phyloP scores from a whole-genome alignment of 768 basidiomycete genomes.

The Pleurotus eryngii region DNA sequence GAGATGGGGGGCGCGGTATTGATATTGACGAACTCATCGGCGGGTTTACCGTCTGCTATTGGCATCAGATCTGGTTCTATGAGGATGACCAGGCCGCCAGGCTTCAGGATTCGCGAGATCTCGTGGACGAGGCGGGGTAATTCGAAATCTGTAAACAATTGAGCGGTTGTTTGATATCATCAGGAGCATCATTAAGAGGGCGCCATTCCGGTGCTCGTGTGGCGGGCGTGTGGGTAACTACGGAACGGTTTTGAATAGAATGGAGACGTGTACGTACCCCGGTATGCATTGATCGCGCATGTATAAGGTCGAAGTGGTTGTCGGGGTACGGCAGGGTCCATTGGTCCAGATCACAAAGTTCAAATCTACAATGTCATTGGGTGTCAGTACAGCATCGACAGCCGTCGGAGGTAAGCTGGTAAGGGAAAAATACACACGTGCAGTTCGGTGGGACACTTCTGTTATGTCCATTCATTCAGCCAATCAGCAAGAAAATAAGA shows the following conservation, averaged over 20 bases:
- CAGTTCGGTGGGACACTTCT: conserved; percentile 69
- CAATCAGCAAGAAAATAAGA: conserved; percentile 9
- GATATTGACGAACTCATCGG: conserved; percentile 26
- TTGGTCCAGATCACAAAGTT: conserved; percentile 66
- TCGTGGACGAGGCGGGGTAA: conserved; percentile 58
- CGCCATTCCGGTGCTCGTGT: too few relatives aligned
- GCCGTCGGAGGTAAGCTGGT: background rate
- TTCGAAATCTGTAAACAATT: conserved; percentile 46
- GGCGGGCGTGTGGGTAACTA: too few relatives aligned
- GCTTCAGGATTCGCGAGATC: conserved; percentile 62
- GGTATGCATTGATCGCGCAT: conserved; percentile 65
- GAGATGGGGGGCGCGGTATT: background rate
- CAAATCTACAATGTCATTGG: conserved; percentile 44
- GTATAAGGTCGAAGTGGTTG: conserved; percentile 63
- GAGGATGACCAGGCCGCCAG: conserved; percentile 66
- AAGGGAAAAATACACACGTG: conserved; percentile 48
- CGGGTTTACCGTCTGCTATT: conserved; percentile 40
- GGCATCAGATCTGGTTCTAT: conserved; percentile 61
- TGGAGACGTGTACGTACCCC: conserved; percentile 44
- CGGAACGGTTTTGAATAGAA: conserved; percentile 3
- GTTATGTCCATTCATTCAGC: background rate
- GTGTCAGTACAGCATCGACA: too few relatives aligned
- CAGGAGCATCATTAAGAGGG: too few relatives aligned
- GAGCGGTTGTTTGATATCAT: too few relatives aligned
- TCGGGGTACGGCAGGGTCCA: conserved; percentile 60